A percentile compares a stretch with the other conserved stretches of the same genome.
Conservation (phyloP, 768 basidiomycete genomes). For the Lactifluus pinguis region DNA sequence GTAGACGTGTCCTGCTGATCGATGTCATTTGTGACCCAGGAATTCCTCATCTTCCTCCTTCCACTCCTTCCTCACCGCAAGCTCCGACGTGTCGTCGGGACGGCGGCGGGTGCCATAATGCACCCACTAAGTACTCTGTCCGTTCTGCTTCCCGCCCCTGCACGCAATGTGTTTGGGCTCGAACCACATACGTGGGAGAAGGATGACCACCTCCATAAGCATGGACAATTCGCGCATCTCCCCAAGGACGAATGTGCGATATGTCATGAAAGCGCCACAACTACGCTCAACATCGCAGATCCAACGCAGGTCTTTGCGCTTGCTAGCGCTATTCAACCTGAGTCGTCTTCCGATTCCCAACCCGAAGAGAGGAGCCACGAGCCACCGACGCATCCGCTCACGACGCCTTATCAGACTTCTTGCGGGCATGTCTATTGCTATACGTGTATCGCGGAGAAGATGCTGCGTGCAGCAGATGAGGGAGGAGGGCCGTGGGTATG, state of each 20-base stretch:
- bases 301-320: conserved; percentile 39
- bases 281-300: conserved; percentile 48
- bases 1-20: neutral
- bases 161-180: conserved; percentile 24
- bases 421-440: conserved; percentile 91
- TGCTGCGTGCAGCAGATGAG: conserved; percentile 66
- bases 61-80: conserved; percentile 70
- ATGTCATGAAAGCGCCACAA: conserved; percentile 70
- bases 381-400: conserved; percentile 54
- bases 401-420: conserved; percentile 74
- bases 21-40: conserved; percentile 37
- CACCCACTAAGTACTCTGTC: conserved; percentile 23
- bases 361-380: conserved; percentile 29
- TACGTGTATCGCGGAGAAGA: conserved; percentile 78
- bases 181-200: neutral
- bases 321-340: conserved; percentile 23
- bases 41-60: conserved; percentile 88
- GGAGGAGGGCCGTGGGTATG: conserved; percentile 70
- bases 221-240: conserved; percentile 63
- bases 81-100: conserved; percentile 46
- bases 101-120: conserved; percentile 22
- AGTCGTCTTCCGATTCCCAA: conserved; percentile 18
- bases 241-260: conserved; percentile 79
- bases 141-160: conserved; percentile 27
- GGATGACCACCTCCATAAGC: conserved; percentile 12